Evolutionary conservation across 495 filamentous ascomycete genomes (phyloP).

Genomic region (Echria macrotheca): DNA sequence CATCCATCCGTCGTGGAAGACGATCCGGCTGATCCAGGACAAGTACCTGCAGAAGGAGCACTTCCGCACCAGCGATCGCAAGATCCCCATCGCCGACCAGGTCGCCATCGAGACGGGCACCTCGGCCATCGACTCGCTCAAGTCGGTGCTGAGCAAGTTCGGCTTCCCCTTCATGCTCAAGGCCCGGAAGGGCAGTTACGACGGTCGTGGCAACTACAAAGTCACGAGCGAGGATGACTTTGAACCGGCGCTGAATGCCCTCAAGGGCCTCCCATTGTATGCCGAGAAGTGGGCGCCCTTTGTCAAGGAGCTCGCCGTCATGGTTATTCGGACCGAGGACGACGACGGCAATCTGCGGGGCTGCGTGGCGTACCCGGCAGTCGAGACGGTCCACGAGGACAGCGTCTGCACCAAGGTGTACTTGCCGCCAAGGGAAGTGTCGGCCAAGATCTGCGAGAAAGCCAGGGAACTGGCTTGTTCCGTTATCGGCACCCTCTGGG

Average conservation of each 20-base stretch:
- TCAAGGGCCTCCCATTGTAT: slow-evolving; percentile 71
- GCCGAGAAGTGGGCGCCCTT: slow-evolving; percentile 90
- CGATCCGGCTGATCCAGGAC: slow-evolving; percentile 89
- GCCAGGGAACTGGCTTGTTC: slow-evolving; percentile 74
- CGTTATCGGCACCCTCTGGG: slow-evolving; percentile 73
- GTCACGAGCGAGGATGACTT: slow-evolving; percentile 66
- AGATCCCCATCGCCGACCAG: slow-evolving; percentile 67
- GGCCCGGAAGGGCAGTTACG: slow-evolving; percentile 86
- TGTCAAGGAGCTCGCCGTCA: slow-evolving; percentile 81
- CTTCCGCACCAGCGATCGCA: slow-evolving; percentile 48
- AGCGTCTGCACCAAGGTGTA: slow-evolving; percentile 93
- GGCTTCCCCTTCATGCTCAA: slow-evolving; percentile 95
- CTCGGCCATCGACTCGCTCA: slow-evolving; percentile 51
- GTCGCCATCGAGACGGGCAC: slow-evolving; percentile 50
- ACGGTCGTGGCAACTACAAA: slow-evolving; percentile 86
- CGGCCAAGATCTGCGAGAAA: slow-evolving; percentile 50
- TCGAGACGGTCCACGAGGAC: slow-evolving; percentile 93
- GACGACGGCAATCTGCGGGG: slow-evolving; percentile 43
- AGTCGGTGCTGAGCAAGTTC: slow-evolving; percentile 56
- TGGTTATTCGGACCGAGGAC: slow-evolving; percentile 89
- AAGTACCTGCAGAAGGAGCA: slow-evolving; percentile 91
- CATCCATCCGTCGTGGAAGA: slow-evolving; percentile 85
- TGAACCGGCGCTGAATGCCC: slow-evolving; percentile 56
- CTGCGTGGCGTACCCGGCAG: slow-evolving; percentile 74
- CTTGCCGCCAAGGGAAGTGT: slow-evolving; percentile 71